Conservation (phyloP, 768 basidiomycete genomes). For the Leccinum ochraceum region DNA sequence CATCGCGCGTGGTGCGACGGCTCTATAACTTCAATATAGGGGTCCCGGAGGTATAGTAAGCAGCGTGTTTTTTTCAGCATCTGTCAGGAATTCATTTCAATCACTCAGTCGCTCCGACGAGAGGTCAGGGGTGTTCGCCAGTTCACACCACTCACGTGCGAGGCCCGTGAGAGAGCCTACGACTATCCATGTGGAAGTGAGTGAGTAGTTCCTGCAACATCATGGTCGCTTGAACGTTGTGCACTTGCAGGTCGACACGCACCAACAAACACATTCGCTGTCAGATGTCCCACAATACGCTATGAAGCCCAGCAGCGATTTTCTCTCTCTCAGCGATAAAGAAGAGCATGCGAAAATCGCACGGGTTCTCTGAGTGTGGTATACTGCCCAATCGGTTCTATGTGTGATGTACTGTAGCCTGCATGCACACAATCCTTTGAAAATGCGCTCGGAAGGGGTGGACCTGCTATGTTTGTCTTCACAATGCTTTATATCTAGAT, state of each 20-base stretch:
- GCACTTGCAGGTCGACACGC: slow-evolving; percentile 30
- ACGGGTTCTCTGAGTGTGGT: slow-evolving; percentile 13
- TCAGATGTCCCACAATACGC: slow-evolving; percentile 25
- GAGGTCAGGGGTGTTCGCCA: slow-evolving; percentile 22
- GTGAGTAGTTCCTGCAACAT: slow-evolving; percentile 2
- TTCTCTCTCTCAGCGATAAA: slow-evolving; percentile 26
- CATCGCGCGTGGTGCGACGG: slow-evolving; percentile 60
- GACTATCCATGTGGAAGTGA: slow-evolving; percentile 38
- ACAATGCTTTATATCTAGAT: slow-evolving; percentile 5
- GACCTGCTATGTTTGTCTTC: neutral
- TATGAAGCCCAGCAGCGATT: slow-evolving; percentile 25
- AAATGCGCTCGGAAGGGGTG: neutral
- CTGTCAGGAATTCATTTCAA: neutral
- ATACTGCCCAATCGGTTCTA: neutral
- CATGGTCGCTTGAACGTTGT: slow-evolving; percentile 3
- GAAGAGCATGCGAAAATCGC: slow-evolving; percentile 18
- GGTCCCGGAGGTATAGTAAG: slow-evolving; percentile 34
- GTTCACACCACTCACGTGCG: slow-evolving; percentile 16
- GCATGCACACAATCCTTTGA: neutral
- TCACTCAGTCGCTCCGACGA: slow-evolving; percentile 21
- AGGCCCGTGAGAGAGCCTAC: slow-evolving; percentile 19
- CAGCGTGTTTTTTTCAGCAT: neutral
- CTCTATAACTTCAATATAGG: slow-evolving; percentile 48
- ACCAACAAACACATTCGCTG: slow-evolving; percentile 26
- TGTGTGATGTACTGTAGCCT: neutral